Evolutionary conservation across 2,329 filamentous ascomycete genomes (phyloP).

Genomic region (Aspergillus latus): DNA sequence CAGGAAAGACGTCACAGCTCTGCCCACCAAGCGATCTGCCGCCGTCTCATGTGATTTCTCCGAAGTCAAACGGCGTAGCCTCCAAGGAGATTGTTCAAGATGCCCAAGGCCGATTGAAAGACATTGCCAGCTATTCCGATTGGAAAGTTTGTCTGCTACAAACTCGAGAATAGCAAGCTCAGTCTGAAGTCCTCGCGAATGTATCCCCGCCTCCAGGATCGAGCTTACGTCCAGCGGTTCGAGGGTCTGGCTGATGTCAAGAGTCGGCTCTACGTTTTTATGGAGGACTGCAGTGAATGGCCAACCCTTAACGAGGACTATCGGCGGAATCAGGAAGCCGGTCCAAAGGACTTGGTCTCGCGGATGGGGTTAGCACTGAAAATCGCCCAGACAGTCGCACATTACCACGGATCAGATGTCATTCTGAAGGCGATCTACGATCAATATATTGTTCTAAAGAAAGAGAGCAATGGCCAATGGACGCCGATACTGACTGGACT

Average conservation of each 20-base stretch:
- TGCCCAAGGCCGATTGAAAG: too few species aligned
- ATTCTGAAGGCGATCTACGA: slow-evolving; percentile 6
- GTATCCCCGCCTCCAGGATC: background rate
- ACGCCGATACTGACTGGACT: too few species aligned
- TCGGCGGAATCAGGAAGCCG: background rate
- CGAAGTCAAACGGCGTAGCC: too few species aligned
- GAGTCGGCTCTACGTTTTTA: background rate
- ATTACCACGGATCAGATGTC: background rate
- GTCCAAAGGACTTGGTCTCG: background rate
- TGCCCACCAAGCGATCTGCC: too few species aligned
- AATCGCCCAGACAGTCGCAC: background rate
- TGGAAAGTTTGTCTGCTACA: background rate
- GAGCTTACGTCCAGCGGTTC: background rate
- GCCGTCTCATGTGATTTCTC: too few species aligned
- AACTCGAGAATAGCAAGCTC: background rate
- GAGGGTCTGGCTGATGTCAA: background rate
- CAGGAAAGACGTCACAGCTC: too few species aligned
- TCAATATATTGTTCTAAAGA: too few species aligned
- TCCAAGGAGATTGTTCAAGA: too few species aligned
- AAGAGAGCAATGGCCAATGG: too few species aligned
- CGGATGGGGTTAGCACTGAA: background rate
- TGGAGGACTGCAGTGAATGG: background rate
- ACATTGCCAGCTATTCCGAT: background rate
- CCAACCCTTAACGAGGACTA: background rate
- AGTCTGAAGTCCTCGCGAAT: background rate